Conservation (phyloP, 768 basidiomycete genomes). For the Suillus subluteus region DNA sequence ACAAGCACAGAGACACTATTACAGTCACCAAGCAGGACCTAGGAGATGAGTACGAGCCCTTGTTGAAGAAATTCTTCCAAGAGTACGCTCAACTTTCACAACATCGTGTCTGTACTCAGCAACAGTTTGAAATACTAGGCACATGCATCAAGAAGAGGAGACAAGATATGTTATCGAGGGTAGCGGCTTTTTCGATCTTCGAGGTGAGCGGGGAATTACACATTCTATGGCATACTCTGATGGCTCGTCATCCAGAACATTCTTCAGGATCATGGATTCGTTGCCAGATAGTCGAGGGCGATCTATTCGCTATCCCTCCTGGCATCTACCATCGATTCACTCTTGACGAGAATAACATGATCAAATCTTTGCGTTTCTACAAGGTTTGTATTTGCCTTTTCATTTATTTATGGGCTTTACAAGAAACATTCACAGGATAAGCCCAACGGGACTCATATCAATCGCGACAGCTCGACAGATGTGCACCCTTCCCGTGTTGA, state of each 20-base stretch:
- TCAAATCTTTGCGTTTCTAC: conserved; percentile 84
- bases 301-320: conserved; percentile 84
- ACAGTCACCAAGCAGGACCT: conserved; percentile 78
- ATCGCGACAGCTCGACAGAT: conserved; percentile 66
- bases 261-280: conserved; percentile 81
- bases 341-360: conserved; percentile 71
- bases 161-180: conserved; percentile 88
- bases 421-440: conserved; percentile 61
- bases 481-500: conserved; percentile 60
- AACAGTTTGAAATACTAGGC: conserved; percentile 44
- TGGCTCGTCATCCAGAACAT: conserved; percentile 47
- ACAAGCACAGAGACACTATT: conserved; percentile 85
- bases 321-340: conserved; percentile 97
- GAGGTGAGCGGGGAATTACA: conserved; percentile 56
- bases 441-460: conserved; percentile 86
- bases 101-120: not conserved
- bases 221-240: not conserved
- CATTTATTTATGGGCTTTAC: not conserved
- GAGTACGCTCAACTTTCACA: conserved; percentile 53
- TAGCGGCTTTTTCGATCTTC: conserved; percentile 89
- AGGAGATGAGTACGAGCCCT: conserved; percentile 81
- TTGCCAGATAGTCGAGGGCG: conserved; percentile 72
- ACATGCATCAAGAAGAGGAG: conserved; percentile 97
- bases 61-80: conserved; percentile 81
- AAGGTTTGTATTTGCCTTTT: conserved; percentile 51